Evolutionary conservation across 495 filamentous ascomycete species (phyloP).

Genomic region (Chlorociboria aeruginascens): DNA sequence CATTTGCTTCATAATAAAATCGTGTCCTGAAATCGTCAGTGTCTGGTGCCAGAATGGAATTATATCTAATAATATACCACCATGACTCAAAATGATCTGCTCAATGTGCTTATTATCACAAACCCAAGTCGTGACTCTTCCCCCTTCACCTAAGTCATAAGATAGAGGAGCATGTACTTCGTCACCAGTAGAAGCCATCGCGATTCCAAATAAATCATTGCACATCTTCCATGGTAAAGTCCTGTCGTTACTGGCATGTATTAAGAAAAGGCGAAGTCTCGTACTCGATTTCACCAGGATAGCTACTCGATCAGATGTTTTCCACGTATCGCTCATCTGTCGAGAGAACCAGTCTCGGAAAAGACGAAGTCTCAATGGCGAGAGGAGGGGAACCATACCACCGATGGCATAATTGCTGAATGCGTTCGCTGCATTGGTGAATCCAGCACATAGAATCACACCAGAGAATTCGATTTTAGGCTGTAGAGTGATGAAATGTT

Average conservation of each 20-base stretch:
- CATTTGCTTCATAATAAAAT: no score
- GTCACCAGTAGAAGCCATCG: neutral
- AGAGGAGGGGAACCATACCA: slow-evolving; percentile 54
- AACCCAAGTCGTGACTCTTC: neutral
- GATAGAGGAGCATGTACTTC: neutral
- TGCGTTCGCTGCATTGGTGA: slow-evolving; percentile 47
- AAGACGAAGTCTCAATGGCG: slow-evolving; percentile 38
- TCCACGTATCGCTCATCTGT: neutral
- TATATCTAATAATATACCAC: neutral
- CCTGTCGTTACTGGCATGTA: neutral
- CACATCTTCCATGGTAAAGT: neutral
- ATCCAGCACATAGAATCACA: slow-evolving; percentile 52
- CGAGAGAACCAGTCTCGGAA: slow-evolving; percentile 15
- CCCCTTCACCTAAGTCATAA: neutral
- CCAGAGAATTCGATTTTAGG: slow-evolving; percentile 32
- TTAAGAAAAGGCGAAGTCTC: neutral
- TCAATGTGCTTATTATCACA: neutral
- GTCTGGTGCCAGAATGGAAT: no score
- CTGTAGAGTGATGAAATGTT: slow-evolving; percentile 21
- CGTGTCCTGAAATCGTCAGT: no score
- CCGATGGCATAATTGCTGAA: slow-evolving; percentile 53
- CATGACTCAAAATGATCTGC: slow-evolving; percentile 1
- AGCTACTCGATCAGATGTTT: neutral
- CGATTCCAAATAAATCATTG: neutral
- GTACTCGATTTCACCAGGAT: neutral